Evolutionary conservation across 371 early-diverging fungal species (phyloP), one percentile per base, ranked within the genome.

Genomic region (Mortierella sp.): DNA sequence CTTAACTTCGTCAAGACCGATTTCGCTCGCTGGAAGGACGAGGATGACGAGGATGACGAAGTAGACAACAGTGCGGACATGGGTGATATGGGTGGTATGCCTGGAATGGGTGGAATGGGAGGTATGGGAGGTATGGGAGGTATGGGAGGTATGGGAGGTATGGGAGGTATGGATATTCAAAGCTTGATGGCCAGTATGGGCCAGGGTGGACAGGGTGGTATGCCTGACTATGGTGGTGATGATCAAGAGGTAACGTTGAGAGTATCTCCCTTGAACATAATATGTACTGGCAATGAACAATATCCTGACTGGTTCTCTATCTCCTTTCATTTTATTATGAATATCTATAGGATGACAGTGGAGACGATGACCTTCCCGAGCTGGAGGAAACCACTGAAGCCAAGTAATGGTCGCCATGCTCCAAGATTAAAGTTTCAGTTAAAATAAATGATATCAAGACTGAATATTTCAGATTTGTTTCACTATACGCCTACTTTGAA

Each of bases 41-140:
- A 96, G 76, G 96, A 96, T 79, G 97, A 97, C 15, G 95, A 96
- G 28, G 97, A 96, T 9, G 96, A 95, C 10, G 95, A 90, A 65
- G 69, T 37, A 26, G 74, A 68, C 54, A 69, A 60, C 43, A 85
- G 72, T 65, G 86, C 84, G n/a, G 92, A 87, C 63, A 86, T 90
- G 88, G 91, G 87, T 81, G 83, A 79, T 23, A 85, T 66, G 84
- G 72, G 75, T 12, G 87, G 80, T 15, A 82, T 90, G 86, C 80
- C 40, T 31, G 86, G 85, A 35, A 84, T 87, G 85, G 86, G 83
- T 15, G 87, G 86, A n/a, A 88, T 90, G 78, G 84, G 84, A n/a
- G 83, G 81, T 23, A 85, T 66, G 84, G 72, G 75, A 9, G 87
- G 80, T 15, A 82, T 90, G 86, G 82, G 45, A 28, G 86, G 85